Base-by-base conservation (phyloP, 2,329 filamentous ascomycete species). In the Magnaporthiopsis poae region DNA sequence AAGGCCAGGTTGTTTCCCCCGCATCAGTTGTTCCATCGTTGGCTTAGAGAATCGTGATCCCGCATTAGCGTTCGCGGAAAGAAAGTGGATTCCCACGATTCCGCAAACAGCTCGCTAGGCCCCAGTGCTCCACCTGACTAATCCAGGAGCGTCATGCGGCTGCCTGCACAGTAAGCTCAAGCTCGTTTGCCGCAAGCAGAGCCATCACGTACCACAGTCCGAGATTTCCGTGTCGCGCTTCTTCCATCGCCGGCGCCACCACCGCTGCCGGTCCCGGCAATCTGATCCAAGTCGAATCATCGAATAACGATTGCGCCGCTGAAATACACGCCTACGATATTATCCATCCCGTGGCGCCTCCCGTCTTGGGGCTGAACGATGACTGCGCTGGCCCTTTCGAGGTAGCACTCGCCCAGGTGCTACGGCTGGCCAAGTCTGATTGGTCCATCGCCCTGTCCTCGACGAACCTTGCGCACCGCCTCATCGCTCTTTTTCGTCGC, bases 371-470 rank as follows among this genome's bases (percentile, higher is more conserved):
- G 31, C 35, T 52, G 39, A 65, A 65, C 64, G 56, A 65, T 65
- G 64, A 62, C 36, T 31, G 36, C 31, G 46, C 35, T 65, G 36
- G 36, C 60, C 29, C 25, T 36, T 33, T 21, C 64, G 39, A 65
- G 64, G 64, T 65, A 65, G 64, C 64, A 65, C 64, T 46, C 25
- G n/a, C 52, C 46, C 27, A 46, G 25, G 64, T 65, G 64, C 64
- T 61, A 31, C 56, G 64, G 60, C 35, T 46, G 27, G 27, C 60
- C 60, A 61, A 61, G 25, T 12, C 27, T 31, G 25, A 15, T 29
- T 61, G 27, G 15, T 61, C 25, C 60, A 61, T 61, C 25, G 60
- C 46, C 46, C n/a, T 56, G 46, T 21, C 21, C 21, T 56, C 46
- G 46, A 56, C n/a, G 18, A 56, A 56, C 27, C 18, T 21, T 33